Base-by-base conservation (phyloP, 2,329 filamentous ascomycete species). In the Xylariaceae sp. region DNA sequence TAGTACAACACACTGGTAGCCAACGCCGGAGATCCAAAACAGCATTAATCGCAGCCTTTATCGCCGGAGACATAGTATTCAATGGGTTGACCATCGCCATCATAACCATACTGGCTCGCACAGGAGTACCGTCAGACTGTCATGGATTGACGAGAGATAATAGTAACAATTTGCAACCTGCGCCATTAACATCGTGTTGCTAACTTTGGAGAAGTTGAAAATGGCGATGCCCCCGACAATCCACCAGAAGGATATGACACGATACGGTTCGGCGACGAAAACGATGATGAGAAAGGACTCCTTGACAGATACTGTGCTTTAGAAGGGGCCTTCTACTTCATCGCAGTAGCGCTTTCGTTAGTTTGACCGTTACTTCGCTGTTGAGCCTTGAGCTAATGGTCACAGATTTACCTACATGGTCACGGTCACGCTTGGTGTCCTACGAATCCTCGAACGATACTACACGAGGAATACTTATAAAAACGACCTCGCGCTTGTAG, bases 71-170 rank as follows among this genome's bases (percentile, higher is more conserved):
- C 40, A 48, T 73, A 6, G 3, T 72, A 6, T 66, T 73, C 41
- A 69, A 60, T 42, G 70, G 65, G 20, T 32, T 71, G 23, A 61
- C 64, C 47, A 62, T 76, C 20, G 71, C 62, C 14, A 67, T 73
- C 21, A 65, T 76, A 46, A 70, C 70, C 2, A 44, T 75, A 3
- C 64, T 76, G 5, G 69, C 73, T 29, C 61, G 60, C 7, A 60
- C 65, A 2, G 74, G 74, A 6, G 61, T 75, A 2, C 74, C 74
- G 0, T 52, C 62, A 0, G 66, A 74, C 49, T 76, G 74, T 29
- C 61, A 56, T 19, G 72, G 73, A 23, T 53, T 76, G 42, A 72
- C 70, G 21, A 56, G 49, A 21, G 18, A 23, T 20, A 54, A 70
- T 54, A 58, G 63, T 67, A 56, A 55, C 58, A 52, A 41, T 23